phyloP scores from a whole-genome alignment of 2,329 filamentous ascomycete species.

The Xylariaceae sp. region DNA sequence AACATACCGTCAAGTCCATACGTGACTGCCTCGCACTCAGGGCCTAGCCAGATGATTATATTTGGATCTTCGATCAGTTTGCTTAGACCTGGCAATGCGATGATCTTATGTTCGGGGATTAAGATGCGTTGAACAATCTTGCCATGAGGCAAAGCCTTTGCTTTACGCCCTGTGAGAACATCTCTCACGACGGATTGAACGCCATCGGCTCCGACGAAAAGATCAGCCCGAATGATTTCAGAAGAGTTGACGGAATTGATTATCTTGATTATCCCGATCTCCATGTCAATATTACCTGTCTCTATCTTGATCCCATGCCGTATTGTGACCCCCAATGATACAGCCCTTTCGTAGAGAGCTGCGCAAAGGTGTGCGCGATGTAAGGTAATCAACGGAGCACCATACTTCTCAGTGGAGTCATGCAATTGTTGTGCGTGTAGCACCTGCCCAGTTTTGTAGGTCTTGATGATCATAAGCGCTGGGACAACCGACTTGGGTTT shows the following conservation, averaged over 20 bases:
- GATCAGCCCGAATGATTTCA: constrained; percentile 15
- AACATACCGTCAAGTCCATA: constrained; percentile 19
- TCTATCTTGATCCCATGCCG: constrained; percentile 16
- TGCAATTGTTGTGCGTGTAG: constrained; percentile 20
- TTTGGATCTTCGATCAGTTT: constrained; percentile 18
- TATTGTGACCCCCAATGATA: constrained; percentile 16
- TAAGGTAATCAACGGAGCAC: constrained; percentile 19
- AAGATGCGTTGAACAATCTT: constrained; percentile 22
- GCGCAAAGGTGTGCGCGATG: constrained; percentile 21
- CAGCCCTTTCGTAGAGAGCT: constrained; percentile 20
- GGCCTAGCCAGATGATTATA: constrained; percentile 22
- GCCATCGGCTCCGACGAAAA: constrained; percentile 20
- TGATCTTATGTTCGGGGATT: constrained; percentile 18
- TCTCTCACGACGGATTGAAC: constrained; percentile 12
- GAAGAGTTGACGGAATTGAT: constrained; percentile 2
- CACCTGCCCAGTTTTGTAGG: constrained; percentile 18
- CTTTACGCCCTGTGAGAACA: constrained; percentile 15
- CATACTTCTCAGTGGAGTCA: constrained; percentile 11
- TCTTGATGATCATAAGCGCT: constrained; percentile 17
- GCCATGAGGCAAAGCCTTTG: constrained; percentile 17
- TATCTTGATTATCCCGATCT: constrained; percentile 6
- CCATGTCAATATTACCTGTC: constrained; percentile 11
- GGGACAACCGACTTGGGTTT: constrained; percentile 14
- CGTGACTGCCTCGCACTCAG: constrained; percentile 20
- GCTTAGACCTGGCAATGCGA: constrained; percentile 9